phyloP scores from a whole-genome alignment of 2,329 filamentous ascomycete genomes.

The Neonectria magnoliae region DNA sequence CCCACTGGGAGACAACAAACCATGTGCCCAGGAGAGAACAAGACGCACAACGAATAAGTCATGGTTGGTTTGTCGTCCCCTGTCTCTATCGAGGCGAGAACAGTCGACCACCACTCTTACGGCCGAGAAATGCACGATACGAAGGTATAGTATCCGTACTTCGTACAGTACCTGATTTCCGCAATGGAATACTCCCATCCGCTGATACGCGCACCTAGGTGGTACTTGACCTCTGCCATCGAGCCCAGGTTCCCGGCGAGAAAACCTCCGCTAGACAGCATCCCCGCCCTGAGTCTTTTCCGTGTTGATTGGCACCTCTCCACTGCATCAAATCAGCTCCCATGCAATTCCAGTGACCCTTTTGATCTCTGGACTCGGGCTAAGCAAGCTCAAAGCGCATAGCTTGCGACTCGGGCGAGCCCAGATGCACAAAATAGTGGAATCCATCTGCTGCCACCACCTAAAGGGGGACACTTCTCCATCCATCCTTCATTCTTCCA shows the following conservation, averaged over 20 bases:
- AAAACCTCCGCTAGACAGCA: slow-evolving; percentile 2
- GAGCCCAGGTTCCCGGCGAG: background rate
- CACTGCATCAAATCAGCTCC: slow-evolving; percentile 34
- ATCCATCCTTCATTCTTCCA: slow-evolving; percentile 11
- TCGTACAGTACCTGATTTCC: background rate
- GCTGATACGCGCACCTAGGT: background rate
- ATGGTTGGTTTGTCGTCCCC: slow-evolving; percentile 22
- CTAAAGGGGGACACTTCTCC: background rate
- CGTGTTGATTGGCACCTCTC: slow-evolving; percentile 34
- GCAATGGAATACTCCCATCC: background rate
- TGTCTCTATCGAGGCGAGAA: slow-evolving; percentile 21
- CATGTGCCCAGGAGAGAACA: slow-evolving; percentile 24
- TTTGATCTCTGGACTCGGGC: slow-evolving; percentile 8
- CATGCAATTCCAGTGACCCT: slow-evolving; percentile 24
- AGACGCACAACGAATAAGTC: slow-evolving; percentile 10
- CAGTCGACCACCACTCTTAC: slow-evolving; percentile 25
- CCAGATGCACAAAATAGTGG: slow-evolving; percentile 6
- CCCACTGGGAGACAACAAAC: slow-evolving; percentile 18
- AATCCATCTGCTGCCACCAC: background rate
- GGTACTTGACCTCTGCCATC: slow-evolving; percentile 1
- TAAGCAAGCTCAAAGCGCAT: background rate
- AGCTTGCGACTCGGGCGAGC: background rate
- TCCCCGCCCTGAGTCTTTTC: slow-evolving; percentile 29
- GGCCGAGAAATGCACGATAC: slow-evolving; percentile 20
- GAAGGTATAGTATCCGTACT: slow-evolving; percentile 14